Conservation (phyloP, 2,329 filamentous ascomycete genomes). For the Zelopaecilomyces penicillatus region DNA sequence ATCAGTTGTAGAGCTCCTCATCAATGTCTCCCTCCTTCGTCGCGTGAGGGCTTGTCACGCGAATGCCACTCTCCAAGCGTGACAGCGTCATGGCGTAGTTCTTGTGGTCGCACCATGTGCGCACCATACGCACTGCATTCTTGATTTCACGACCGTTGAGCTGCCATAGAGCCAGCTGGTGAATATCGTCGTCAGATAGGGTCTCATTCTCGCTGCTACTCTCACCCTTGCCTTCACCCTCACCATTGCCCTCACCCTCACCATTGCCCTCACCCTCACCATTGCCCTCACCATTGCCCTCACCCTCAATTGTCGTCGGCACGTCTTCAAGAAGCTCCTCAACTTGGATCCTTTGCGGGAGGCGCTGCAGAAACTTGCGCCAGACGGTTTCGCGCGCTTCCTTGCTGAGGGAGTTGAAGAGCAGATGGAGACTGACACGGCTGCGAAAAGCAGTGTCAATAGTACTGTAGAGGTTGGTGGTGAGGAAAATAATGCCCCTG, state of each 20-base stretch:
- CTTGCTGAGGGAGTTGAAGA: constrained; percentile 31
- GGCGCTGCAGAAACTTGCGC: constrained; percentile 36
- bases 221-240: constrained; percentile 2
- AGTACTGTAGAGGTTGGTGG: constrained; percentile 33
- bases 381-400: constrained; percentile 34
- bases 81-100: constrained; percentile 32
- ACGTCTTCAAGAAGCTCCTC: background rate
- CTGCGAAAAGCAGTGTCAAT: constrained; percentile 38
- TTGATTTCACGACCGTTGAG: constrained; percentile 41
- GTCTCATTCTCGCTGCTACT: constrained; percentile 5
- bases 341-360: constrained; percentile 12
- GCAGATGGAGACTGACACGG: constrained; percentile 38
- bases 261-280: constrained; percentile 1
- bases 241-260: constrained; percentile 2
- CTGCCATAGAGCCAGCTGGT: constrained; percentile 30
- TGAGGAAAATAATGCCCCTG: constrained; percentile 37
- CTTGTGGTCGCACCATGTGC: constrained; percentile 37
- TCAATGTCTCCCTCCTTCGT: constrained; percentile 24
- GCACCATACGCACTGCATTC: constrained; percentile 37
- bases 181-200: constrained; percentile 27
- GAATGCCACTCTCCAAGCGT: constrained; percentile 36
- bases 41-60: constrained; percentile 35
- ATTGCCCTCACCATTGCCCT: background rate
- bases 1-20: constrained; percentile 18
- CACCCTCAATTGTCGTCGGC: background rate